Evolutionary conservation across 202 grass and related monocot genomes (phyloP).

Genomic region (Digitaria exilis): DNA sequence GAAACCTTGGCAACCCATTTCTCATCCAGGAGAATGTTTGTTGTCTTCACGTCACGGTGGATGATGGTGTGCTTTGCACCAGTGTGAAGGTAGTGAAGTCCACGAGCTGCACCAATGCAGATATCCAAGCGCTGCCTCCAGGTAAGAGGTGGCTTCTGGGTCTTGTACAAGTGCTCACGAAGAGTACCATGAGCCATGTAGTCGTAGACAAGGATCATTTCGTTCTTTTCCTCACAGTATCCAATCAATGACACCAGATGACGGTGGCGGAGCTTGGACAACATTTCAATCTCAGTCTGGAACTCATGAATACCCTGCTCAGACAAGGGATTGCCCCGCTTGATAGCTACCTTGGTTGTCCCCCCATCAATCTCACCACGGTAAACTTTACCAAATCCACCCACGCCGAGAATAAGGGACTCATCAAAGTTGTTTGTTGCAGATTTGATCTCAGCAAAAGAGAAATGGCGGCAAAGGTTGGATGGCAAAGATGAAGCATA

Average conservation of each 20-base stretch:
- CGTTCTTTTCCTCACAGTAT: slow-evolving; percentile 95
- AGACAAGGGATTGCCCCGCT: slow-evolving; percentile 84
- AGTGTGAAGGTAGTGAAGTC: slow-evolving; percentile 90
- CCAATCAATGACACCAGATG: slow-evolving; percentile 92
- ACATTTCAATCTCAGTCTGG: slow-evolving; percentile 92
- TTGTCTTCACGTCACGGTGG: slow-evolving; percentile 93
- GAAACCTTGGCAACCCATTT: slow-evolving; percentile 96
- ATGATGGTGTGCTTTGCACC: slow-evolving; percentile 91
- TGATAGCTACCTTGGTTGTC: slow-evolving; percentile 84
- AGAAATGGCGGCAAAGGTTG: slow-evolving; percentile 93
- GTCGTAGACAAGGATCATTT: slow-evolving; percentile 97
- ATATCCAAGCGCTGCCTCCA: slow-evolving; percentile 92
- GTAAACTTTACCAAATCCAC: slow-evolving; percentile 93
- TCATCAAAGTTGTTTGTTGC: slow-evolving; percentile 91
- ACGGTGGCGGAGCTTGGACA: slow-evolving; percentile 85
- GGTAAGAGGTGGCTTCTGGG: slow-evolving; percentile 72
- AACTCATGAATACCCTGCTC: slow-evolving; percentile 92
- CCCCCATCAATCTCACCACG: slow-evolving; percentile 76
- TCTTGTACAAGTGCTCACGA: slow-evolving; percentile 91
- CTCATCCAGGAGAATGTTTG: slow-evolving; percentile 89
- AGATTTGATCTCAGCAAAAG: slow-evolving; percentile 80
- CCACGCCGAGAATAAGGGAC: slow-evolving; percentile 79
- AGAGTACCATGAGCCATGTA: slow-evolving; percentile 93
- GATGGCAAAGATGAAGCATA: slow-evolving; percentile 85
- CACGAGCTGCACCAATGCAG: slow-evolving; percentile 89